Percentiles rank a stretch among this genome's conserved stretches.
phyloP scores from a whole-genome alignment of 257 asterid genomes.

The Solanum pennellii region DNA sequence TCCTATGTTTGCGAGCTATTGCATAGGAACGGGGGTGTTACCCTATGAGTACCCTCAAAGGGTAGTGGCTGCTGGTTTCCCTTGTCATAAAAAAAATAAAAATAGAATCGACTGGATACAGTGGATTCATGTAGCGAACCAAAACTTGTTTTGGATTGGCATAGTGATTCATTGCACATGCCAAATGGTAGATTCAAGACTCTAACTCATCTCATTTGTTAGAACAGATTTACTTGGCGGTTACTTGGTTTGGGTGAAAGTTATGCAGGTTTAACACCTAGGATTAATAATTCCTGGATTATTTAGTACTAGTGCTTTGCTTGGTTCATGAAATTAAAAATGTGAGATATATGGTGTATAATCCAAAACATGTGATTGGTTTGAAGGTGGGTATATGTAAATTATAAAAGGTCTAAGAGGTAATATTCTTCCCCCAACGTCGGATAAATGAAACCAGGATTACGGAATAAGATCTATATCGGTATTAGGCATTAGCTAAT shows the following conservation, averaged over 20 bases:
- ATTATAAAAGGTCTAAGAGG: neutral
- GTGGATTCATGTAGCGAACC: neutral
- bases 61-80: neutral
- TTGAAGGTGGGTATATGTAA: neutral
- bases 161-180: neutral
- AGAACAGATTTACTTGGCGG: neutral
- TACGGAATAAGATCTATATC: neutral
- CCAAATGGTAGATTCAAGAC: neutral
- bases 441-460: neutral
- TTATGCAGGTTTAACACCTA: neutral
- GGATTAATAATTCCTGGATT: neutral
- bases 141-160: neutral
- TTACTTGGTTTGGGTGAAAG: neutral
- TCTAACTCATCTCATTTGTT: neutral
- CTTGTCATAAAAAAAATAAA: neutral
- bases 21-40: neutral
- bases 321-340: neutral
- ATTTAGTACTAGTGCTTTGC: neutral
- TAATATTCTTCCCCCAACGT: neutral
- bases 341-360: neutral
- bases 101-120: neutral
- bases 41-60: neutral
- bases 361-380: neutral
- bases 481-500: neutral
- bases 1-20: neutral